Percentiles rank a stretch among this genome's conserved stretches.
phyloP scores from a whole-genome alignment of 164 flowering plant genomes.

The Liriodendron chinense region DNA sequence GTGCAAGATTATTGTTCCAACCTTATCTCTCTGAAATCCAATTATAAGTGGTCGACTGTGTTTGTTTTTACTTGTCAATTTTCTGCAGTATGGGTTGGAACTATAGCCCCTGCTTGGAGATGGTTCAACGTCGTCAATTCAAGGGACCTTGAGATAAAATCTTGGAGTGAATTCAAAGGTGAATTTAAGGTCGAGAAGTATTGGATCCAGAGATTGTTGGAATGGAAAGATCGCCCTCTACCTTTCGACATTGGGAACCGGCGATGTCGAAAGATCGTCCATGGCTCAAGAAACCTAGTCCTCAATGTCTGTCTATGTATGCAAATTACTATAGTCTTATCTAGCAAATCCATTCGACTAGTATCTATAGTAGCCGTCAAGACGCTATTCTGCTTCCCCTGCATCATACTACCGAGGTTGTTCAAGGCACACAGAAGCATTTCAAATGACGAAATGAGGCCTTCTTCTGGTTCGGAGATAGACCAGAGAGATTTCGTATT shows the following conservation, averaged over 20 bases:
- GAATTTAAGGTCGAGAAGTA: slow-evolving; percentile 36
- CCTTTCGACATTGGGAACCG: slow-evolving; percentile 1
- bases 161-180: neutral
- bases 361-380: slow-evolving; percentile 27
- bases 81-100: neutral
- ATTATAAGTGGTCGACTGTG: slow-evolving; percentile 47
- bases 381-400: slow-evolving; percentile 11
- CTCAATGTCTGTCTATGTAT: slow-evolving; percentile 27
- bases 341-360: slow-evolving; percentile 36
- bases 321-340: slow-evolving; percentile 36
- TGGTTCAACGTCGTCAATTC: neutral
- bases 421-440: neutral
- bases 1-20: too few relatives aligned
- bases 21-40: too few relatives aligned
- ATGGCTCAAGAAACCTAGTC: neutral
- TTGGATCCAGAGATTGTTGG: slow-evolving; percentile 40
- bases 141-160: neutral
- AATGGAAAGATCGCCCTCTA: slow-evolving; percentile 29
- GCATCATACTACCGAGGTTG: neutral
- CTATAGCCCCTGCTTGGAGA: neutral
- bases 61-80: neutral
- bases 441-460: slow-evolving; percentile 14
- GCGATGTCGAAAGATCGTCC: neutral
- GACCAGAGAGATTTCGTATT: slow-evolving; percentile 24
- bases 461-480: neutral